phyloP scores from a whole-genome alignment of 441 rosid genomes.

The Syzygium malaccense region DNA sequence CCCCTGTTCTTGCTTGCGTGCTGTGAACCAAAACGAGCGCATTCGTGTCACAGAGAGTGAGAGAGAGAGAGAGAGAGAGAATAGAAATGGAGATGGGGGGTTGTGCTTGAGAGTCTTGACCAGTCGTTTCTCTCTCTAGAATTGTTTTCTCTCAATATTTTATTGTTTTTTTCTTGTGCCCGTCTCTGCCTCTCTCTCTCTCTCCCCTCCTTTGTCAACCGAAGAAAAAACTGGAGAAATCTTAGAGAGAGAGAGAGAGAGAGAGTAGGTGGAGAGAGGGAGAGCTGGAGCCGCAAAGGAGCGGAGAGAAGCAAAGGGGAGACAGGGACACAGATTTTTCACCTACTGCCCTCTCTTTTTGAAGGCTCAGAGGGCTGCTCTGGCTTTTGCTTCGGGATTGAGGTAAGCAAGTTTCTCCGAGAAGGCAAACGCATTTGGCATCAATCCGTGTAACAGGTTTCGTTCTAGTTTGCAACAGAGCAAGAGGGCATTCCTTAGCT shows the following conservation, averaged over 20 bases:
- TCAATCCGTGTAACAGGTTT: not conserved
- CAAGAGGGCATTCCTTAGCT: not conserved
- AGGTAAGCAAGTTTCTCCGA: not conserved
- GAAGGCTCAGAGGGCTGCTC: not conserved
- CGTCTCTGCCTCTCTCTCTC: not conserved
- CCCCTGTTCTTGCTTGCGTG: not conserved
- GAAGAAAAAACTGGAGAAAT: not conserved
- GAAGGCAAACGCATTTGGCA: not conserved
- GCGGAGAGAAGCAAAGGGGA: not conserved
- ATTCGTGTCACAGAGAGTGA: not conserved
- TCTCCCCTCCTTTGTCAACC: conserved; percentile 3
- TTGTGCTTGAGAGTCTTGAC: not conserved
- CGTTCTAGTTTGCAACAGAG: not conserved
- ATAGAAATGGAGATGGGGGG: not conserved
- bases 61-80: not conserved
- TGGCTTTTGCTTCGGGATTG: not conserved
- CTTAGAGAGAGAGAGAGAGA: not conserved
- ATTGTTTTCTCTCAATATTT: not conserved
- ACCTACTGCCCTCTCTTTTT: not conserved
- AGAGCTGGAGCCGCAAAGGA: not conserved
- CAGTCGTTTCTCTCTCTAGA: not conserved
- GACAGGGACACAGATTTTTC: not conserved
- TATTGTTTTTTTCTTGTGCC: not conserved
- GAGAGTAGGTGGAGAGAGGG: not conserved
- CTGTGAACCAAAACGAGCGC: not conserved